Evolutionary conservation across 768 basidiomycete species (phyloP), one percentile per base, ranked within the genome.

Genomic region (Boletellus ananas): DNA sequence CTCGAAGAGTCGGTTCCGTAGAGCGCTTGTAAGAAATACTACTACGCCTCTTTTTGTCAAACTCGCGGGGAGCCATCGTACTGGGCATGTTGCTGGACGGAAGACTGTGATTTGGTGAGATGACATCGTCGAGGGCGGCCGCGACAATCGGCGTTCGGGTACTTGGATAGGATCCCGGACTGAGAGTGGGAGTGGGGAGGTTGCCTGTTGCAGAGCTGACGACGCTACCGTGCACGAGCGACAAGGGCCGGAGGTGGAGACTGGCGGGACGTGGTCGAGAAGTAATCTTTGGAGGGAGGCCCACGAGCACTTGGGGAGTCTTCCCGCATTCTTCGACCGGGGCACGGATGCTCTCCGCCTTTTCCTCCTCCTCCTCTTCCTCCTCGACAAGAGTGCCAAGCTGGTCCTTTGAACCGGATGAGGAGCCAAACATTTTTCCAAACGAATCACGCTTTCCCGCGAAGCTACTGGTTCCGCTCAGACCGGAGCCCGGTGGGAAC

Each of bases 291-390:
- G 70, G 66, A n/a, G 67, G 62, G 34, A 63, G 51, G 14, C 63
- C 55, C 17, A 68, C 61, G 43, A 46, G 43, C 18, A 67, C 61
- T 14, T 64, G 60, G 20, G 69, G 62, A 37, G 63, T 6, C n/a
- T 50, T 49, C 16, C 51, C 47, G 18, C 31, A 33, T 45, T 58
- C 49, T 31, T 52, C 41, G 12, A 12, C 27, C 17, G 34, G 25
- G 20, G 11, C 17, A 59, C 25, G 62, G 23, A 47, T 83, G 2
- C 84, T 83, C 40, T 87, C 86, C 8, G 29, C 29, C 29, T 11
- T 29, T 29, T 90, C 87, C 54, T 90, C 90, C 3, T 92, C 90
- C 36, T 91, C 91, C 43, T 94, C 90, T 45, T 92, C 90, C 49
- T 93, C 91, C 60, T 91, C 90, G 29, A 93, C 71, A 25, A 92